A percentile compares a stretch with the other conserved stretches of the same genome.
Conservation (phyloP, 768 basidiomycete genomes). For the Collybiopsis luxurians region DNA sequence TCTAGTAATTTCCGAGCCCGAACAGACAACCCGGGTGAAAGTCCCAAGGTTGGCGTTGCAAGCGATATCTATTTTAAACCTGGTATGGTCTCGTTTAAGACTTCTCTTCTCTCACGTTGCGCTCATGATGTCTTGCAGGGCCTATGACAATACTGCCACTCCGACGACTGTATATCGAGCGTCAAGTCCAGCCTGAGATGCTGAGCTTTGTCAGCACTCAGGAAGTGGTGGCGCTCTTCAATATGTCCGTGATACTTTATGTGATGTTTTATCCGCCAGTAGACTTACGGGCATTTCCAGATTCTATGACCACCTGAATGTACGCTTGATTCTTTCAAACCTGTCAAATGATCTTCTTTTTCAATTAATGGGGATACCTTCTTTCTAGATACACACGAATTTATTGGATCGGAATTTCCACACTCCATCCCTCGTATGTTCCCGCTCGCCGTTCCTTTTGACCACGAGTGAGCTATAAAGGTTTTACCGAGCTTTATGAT, state of each 20-base stretch:
- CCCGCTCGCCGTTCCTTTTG: conserved; percentile 90
- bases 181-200: conserved; percentile 92
- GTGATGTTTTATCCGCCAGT: conserved; percentile 7
- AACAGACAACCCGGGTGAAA: conserved; percentile 31
- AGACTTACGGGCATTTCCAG: conserved; percentile 30
- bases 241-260: conserved; percentile 59
- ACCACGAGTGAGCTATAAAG: conserved; percentile 70
- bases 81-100: conserved; percentile 41
- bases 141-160: conserved; percentile 88
- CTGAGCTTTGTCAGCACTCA: conserved; percentile 83
- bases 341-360: conserved; percentile 1
- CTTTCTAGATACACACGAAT: conserved; percentile 67
- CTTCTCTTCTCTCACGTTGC: neutral
- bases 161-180: conserved; percentile 79
- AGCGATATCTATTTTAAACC: conserved; percentile 92
- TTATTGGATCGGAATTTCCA: conserved; percentile 87
- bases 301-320: conserved; percentile 76
- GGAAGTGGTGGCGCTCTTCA: conserved; percentile 88
- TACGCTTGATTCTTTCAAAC: conserved; percentile 41
- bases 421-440: conserved; percentile 91
- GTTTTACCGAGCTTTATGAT: conserved; percentile 4
- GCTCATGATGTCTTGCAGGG: conserved; percentile 37
- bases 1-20: conserved; percentile 38
- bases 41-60: conserved; percentile 70
- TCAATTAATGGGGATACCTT: conserved; percentile 4